Conservation (phyloP, 2,329 filamentous ascomycete genomes). For the Botrytis pseudocinerea region DNA sequence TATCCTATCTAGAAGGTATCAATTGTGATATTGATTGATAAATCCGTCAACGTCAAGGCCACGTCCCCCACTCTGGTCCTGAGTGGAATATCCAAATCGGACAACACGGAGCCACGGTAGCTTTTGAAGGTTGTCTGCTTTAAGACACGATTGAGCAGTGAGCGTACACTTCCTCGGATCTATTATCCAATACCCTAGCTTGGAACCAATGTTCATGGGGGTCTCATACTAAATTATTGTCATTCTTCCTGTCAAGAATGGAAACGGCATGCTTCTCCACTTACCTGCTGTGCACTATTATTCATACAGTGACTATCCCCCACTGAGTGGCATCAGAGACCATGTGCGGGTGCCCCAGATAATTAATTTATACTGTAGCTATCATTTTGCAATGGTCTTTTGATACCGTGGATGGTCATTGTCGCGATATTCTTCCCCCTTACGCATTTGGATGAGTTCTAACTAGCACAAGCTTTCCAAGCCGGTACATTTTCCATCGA, state of each 20-base stretch:
- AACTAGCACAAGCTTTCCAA: constrained; percentile 9
- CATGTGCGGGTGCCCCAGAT: constrained; percentile 16
- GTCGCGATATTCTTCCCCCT: too few species aligned
- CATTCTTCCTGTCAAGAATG: not conserved
- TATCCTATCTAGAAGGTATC: not conserved
- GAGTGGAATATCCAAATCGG: not conserved
- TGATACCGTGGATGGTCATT: not conserved
- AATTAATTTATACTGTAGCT: not conserved
- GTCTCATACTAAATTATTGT: not conserved
- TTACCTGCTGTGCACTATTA: not conserved
- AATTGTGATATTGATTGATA: not conserved
- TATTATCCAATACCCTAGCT: not conserved
- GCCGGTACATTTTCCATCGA: not conserved
- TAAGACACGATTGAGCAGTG: not conserved
- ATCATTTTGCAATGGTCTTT: not conserved
- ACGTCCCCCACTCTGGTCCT: not conserved
- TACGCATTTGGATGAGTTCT: not conserved
- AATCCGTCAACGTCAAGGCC: not conserved
- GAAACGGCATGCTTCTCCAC: constrained; percentile 4
- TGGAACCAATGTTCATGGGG: not conserved
- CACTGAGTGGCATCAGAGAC: not conserved
- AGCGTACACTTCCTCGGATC: not conserved
- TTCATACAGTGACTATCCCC: constrained; percentile 4
- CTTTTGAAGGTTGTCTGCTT: not conserved
- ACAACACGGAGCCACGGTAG: not conserved